Percentiles rank a stretch among this genome's conserved stretches.
Evolutionary conservation across 768 basidiomycete species (phyloP).

Genomic region (Leccinum arenicola): DNA sequence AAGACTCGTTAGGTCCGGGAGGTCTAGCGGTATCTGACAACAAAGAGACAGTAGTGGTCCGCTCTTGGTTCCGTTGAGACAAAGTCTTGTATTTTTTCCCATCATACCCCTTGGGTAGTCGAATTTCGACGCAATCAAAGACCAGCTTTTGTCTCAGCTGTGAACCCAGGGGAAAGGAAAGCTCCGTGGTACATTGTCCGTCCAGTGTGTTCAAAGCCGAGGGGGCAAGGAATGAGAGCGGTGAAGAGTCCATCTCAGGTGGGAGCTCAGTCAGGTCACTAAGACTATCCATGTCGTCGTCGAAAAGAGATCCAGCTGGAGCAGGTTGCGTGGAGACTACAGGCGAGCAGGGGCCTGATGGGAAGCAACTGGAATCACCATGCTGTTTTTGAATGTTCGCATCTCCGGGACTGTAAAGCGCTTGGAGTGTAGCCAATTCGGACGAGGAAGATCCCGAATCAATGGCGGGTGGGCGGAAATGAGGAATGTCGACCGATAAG

Average conservation of each 20-base stretch:
- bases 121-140: conserved; percentile 25
- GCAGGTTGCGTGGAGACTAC: background rate
- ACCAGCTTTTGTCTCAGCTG: conserved; percentile 15
- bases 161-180: background rate
- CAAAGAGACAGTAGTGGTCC: background rate
- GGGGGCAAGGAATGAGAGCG: background rate
- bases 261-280: conserved; percentile 33
- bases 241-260: conserved; percentile 20
- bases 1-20: background rate
- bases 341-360: background rate
- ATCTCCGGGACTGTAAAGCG: background rate
- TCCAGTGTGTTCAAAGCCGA: background rate
- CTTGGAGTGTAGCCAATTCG: background rate
- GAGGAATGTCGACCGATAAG: background rate
- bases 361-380: background rate
- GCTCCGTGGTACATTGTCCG: background rate
- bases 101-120: conserved; percentile 11
- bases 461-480: background rate
- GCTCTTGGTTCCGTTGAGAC: conserved; percentile 16
- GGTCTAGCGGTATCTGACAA: background rate
- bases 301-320: background rate
- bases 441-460: conserved; percentile 1
- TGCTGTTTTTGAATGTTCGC: background rate
- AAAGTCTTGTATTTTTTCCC: background rate
- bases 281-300: conserved; percentile 15